Base-by-base conservation (phyloP, 345 rosid species). In the Combretum micranthum region DNA sequence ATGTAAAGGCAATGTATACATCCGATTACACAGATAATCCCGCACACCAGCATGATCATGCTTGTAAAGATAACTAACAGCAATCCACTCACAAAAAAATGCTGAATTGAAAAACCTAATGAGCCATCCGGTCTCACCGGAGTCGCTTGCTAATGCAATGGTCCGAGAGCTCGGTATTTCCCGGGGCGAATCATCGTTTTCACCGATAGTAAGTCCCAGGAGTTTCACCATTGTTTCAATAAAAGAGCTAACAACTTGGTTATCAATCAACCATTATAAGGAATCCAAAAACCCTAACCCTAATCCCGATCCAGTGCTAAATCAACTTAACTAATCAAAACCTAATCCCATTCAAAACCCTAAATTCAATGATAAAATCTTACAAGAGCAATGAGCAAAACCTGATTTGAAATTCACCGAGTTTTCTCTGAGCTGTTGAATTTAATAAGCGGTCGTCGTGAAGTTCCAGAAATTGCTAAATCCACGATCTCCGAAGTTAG, bases 71-170 rank as follows among this genome's bases (percentile, higher is more conserved):
- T 94, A 94, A 78, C 99, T 90, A 26, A 94, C 97, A 4, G 99
- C 99, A 68, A 94, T 94, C 99, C 99, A 94, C 83, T 94, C 99
- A 16, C 99, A 94, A 79, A 94, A 94, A 69, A 94, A 94, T 12
- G 99, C 72, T 5, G 99, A 94, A 75, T 94, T 95, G 60, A 90
- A 94, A 79, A 94, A 94, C 75, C 99, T 69, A 65, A 94, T 94
- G 61, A 94, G 96, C 99, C 99, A 90, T 17, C 99, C 99, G 20
- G 73, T 86, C 76, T 93, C 96, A 20, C 96, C 86, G 0, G 99
- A 79, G 21, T 94, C 96, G 53, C 88, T 83, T 3, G 83, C 73
- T 26, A 80, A 60, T 61, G 70, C 76, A 67, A 69, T 72, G 37
- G 3, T 25, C 32, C 82, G 83, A 8, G 96, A 75, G 25, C 62